A percentile compares a stretch with the other conserved stretches of the same genome.
These are phyloP conservation scores for Lanmaoa pseudosensibilis DNA, from an alignment of 768 basidiomycete species.

Conservation along the genomic window DNA sequence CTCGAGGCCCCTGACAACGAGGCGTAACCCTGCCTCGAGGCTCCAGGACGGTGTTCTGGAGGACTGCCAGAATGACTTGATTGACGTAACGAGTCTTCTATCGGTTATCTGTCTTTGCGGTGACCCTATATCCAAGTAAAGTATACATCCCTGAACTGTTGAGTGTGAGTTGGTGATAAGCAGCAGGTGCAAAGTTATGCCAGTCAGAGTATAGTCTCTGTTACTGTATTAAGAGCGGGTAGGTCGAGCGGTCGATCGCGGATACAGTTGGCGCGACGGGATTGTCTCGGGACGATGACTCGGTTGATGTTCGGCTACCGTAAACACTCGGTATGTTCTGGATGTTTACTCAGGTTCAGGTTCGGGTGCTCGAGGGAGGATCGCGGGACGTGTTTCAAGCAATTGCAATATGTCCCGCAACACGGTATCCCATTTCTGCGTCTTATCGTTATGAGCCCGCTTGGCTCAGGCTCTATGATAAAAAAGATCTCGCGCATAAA, in stretches of 20 bases:
- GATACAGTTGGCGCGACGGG: not conserved
- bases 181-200: not conserved
- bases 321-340: not conserved
- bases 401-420: not conserved
- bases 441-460: too few relatives aligned
- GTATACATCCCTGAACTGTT: not conserved
- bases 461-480: too few relatives aligned
- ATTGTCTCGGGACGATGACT: not conserved
- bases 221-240: not conserved
- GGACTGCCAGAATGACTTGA: not conserved
- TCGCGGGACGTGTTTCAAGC: not conserved
- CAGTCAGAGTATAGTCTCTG: not conserved
- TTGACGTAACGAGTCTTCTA: conserved; percentile 18
- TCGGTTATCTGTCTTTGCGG: not conserved
- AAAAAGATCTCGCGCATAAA: not conserved
- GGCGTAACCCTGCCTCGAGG: conserved; percentile 17
- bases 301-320: not conserved
- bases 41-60: conserved; percentile 5
- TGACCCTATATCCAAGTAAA: not conserved
- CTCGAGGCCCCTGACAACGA: conserved; percentile 9
- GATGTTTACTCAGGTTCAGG: not conserved
- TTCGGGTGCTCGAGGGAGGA: conserved; percentile 3
- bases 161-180: conserved; percentile 8
- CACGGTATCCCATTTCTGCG: not conserved
- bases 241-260: conserved; percentile 6